These are phyloP conservation scores for Pichia sporocuriosa DNA, from an alignment of 805 yeast genomes.

Conservation along the genomic window DNA sequence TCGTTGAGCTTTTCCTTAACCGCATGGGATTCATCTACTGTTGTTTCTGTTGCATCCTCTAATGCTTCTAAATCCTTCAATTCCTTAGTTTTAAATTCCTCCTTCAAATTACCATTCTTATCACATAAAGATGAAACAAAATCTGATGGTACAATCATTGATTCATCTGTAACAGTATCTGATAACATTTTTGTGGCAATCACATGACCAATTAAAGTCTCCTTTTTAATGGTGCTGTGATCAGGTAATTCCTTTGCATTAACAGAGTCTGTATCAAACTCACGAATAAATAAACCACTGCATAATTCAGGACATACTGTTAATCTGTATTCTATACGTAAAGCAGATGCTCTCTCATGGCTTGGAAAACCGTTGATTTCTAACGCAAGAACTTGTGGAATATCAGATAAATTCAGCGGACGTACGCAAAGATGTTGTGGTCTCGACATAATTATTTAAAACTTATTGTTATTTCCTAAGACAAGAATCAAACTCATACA, in stretches of 20 bases:
- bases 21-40: slow-evolving; percentile 9
- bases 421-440: slow-evolving; percentile 64
- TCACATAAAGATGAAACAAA: slow-evolving; percentile 5
- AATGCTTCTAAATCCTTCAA: neutral
- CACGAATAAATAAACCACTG: slow-evolving; percentile 78
- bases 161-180: slow-evolving; percentile 41
- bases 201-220: slow-evolving; percentile 72
- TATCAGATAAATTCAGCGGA: slow-evolving; percentile 73
- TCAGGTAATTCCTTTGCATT: slow-evolving; percentile 31
- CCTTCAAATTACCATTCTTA: slow-evolving; percentile 4
- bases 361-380: slow-evolving; percentile 68
- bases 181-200: slow-evolving; percentile 64
- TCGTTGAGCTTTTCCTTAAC: neutral
- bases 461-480: no score
- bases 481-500: no score
- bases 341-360: slow-evolving; percentile 60
- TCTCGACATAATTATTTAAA: slow-evolving; percentile 17
- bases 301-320: slow-evolving; percentile 83
- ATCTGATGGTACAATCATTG: slow-evolving; percentile 52
- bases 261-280: slow-evolving; percentile 33
- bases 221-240: slow-evolving; percentile 46
- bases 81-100: slow-evolving; percentile 1
- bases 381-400: slow-evolving; percentile 50
- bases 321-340: slow-evolving; percentile 61
- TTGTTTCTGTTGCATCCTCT: slow-evolving; percentile 14